Percentiles rank a stretch among this genome's conserved stretches.
Conservation (phyloP, 345 rosid genomes). For the Citrus mangshanensis region DNA sequence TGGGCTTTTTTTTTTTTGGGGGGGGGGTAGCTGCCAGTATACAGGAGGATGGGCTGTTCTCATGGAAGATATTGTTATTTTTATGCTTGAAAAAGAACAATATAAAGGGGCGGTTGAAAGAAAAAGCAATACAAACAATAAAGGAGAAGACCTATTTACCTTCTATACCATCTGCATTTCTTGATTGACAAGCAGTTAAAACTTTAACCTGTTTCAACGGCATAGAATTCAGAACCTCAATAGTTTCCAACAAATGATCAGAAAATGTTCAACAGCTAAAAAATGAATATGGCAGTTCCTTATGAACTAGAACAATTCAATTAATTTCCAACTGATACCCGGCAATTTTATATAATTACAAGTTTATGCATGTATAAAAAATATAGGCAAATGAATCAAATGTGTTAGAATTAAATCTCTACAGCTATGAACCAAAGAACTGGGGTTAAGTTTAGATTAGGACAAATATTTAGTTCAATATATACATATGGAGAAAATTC, state of each 20-base stretch:
- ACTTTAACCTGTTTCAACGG: slow-evolving; percentile 55
- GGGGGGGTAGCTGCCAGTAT: too few species aligned
- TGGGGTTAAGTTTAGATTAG: neutral
- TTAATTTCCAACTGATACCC: neutral
- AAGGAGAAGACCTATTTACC: slow-evolving; percentile 35
- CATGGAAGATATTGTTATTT: neutral
- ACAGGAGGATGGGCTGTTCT: too few species aligned
- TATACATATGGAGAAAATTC: neutral
- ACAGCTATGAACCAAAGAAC: neutral
- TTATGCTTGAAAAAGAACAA: neutral
- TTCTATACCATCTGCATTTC: slow-evolving; percentile 43
- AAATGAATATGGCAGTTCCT: neutral
- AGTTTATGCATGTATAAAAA: neutral
- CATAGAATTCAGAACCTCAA: slow-evolving; percentile 5
- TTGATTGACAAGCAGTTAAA: slow-evolving; percentile 81
- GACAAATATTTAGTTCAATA: neutral
- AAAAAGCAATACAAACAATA: neutral
- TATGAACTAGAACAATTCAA: too few species aligned
- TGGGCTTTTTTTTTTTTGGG: too few species aligned
- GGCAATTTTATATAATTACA: neutral
- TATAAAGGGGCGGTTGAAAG: neutral
- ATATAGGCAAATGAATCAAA: neutral
- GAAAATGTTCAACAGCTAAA: neutral
- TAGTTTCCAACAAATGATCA: neutral
- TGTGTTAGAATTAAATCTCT: neutral